Evolutionary conservation across 2,329 filamentous ascomycete genomes (phyloP).

Genomic region (Fusarium sp.): DNA sequence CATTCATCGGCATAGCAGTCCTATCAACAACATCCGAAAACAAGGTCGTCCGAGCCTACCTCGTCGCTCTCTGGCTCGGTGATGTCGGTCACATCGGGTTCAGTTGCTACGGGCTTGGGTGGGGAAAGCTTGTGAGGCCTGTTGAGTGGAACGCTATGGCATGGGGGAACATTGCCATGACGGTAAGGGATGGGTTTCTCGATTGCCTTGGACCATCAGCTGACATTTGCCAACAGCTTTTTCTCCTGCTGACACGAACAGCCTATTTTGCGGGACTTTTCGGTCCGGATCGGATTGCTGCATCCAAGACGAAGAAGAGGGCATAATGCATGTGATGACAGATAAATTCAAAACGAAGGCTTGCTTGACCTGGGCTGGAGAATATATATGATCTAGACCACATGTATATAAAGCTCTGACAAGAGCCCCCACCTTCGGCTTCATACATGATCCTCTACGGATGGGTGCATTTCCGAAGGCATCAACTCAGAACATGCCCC

Average conservation of each 20-base stretch:
- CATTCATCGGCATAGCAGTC: conserved; percentile 72
- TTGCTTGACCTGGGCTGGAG: no score
- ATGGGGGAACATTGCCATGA: conserved; percentile 79
- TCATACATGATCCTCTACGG: neutral
- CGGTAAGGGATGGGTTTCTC: conserved; percentile 56
- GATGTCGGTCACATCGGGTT: conserved; percentile 76
- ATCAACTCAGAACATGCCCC: neutral
- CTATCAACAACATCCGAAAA: conserved; percentile 73
- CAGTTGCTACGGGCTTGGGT: conserved; percentile 69
- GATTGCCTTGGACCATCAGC: neutral
- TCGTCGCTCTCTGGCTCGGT: conserved; percentile 72
- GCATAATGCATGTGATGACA: conserved; percentile 22
- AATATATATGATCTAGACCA: neutral
- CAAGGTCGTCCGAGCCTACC: conserved; percentile 74
- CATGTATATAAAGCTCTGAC: neutral
- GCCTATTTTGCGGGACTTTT: conserved; percentile 71
- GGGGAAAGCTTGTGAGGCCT: conserved; percentile 64
- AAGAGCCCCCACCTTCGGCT: neutral
- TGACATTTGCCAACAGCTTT: conserved; percentile 51
- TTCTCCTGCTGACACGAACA: conserved; percentile 67
- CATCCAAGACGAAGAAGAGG: conserved; percentile 41
- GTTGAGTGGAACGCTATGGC: conserved; percentile 74
- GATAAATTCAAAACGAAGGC: neutral
- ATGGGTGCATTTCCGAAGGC: neutral
- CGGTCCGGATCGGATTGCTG: conserved; percentile 56